phyloP scores from a whole-genome alignment of 257 asterid species.

The Jasminum sambac region DNA sequence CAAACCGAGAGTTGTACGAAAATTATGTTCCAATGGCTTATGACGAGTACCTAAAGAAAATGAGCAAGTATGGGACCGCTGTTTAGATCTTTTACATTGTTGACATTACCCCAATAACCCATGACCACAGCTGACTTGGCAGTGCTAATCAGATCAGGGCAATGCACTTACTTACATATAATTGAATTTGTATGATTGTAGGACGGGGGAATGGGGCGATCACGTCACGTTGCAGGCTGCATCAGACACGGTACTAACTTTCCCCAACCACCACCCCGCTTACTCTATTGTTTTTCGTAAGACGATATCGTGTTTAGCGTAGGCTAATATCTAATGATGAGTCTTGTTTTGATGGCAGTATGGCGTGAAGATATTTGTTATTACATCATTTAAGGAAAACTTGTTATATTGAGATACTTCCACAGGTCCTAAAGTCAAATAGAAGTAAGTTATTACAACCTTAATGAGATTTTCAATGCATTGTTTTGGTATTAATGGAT shows the following conservation, averaged over 20 bases:
- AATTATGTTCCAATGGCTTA: conserved; percentile 79
- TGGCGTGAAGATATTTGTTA: conserved; percentile 76
- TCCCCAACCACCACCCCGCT: conserved; percentile 14
- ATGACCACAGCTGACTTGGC: no score
- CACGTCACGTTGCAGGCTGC: conserved; percentile 93
- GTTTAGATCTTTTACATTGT: conserved; percentile 5
- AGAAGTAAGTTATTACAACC: conserved; percentile 50
- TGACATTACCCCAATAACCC: neutral
- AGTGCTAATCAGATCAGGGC: no score
- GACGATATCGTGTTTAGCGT: neutral
- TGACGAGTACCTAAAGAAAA: conserved; percentile 64
- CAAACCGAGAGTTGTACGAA: conserved; percentile 55
- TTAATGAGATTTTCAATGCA: neutral
- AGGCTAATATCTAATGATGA: neutral
- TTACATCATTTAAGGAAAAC: conserved; percentile 94
- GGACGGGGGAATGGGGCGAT: conserved; percentile 97
- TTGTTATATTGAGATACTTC: conserved; percentile 91
- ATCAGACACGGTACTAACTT: conserved; percentile 65
- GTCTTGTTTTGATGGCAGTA: conserved; percentile 42
- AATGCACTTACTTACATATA: conserved; percentile 16
- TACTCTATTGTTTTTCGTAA: neutral
- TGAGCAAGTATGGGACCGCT: conserved; percentile 60
- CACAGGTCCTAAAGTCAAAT: conserved; percentile 61
- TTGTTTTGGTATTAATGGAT: neutral
- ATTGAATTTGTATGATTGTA: conserved; percentile 35